phyloP scores from a whole-genome alignment of 768 basidiomycete genomes.

The Mycena polygramma region DNA sequence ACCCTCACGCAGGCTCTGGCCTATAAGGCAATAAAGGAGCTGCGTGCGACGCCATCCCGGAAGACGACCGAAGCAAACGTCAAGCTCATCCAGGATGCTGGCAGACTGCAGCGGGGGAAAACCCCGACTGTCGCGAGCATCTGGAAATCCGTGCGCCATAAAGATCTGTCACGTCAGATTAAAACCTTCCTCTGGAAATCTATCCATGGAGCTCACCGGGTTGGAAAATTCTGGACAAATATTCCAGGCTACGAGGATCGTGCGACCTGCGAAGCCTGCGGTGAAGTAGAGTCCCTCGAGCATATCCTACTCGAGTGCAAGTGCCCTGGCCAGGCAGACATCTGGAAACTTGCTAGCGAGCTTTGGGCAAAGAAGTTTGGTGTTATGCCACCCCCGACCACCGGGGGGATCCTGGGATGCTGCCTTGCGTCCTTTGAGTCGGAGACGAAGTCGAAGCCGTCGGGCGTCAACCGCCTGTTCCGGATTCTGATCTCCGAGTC shows the following conservation, averaged over 20 bases:
- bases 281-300: constrained; percentile 21
- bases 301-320: constrained; percentile 33
- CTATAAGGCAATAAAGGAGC: constrained; percentile 2
- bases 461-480: constrained; percentile 14
- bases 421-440: background rate
- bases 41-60: background rate
- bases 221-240: constrained; percentile 18
- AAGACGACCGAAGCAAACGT: background rate
- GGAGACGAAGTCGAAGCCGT: background rate
- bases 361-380: constrained; percentile 24
- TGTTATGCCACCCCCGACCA: background rate
- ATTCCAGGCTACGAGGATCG: constrained; percentile 28
- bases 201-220: too few relatives aligned
- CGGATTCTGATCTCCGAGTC: constrained; percentile 37
- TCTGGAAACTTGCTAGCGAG: constrained; percentile 29
- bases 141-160: too few relatives aligned
- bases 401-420: constrained; percentile 25
- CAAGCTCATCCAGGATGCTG: background rate
- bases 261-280: constrained; percentile 26
- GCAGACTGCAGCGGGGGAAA: too few relatives aligned
- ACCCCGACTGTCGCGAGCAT: background rate
- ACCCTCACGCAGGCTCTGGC: constrained; percentile 5
- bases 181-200: too few relatives aligned
- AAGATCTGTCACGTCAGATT: too few relatives aligned
- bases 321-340: constrained; percentile 1